A percentile compares a stretch with the other conserved stretches of the same genome.
Conservation (phyloP, 768 basidiomycete species). For the Chiua virens region DNA sequence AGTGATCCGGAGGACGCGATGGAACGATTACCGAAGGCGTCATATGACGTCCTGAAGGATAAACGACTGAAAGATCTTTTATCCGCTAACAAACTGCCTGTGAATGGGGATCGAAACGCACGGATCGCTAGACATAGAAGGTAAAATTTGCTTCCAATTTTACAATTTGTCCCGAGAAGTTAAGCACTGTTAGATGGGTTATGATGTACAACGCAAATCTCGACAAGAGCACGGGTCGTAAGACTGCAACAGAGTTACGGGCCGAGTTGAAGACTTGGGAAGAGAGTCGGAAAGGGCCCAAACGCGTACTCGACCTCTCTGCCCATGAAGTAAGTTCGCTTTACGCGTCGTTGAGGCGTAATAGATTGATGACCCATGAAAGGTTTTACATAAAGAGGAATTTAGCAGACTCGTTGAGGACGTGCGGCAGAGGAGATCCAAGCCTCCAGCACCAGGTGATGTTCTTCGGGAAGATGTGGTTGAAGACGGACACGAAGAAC, state of each 20-base stretch:
- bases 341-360: neutral
- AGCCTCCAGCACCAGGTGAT: slow-evolving; percentile 6
- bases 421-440: slow-evolving; percentile 36
- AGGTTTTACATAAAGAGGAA: slow-evolving; percentile 29
- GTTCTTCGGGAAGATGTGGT: slow-evolving; percentile 24
- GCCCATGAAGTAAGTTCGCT: slow-evolving; percentile 39
- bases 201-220: slow-evolving; percentile 71
- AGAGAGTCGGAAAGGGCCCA: slow-evolving; percentile 41
- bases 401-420: slow-evolving; percentile 36
- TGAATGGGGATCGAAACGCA: slow-evolving; percentile 49
- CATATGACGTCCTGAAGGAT: slow-evolving; percentile 65
- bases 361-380: neutral
- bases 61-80: slow-evolving; percentile 59
- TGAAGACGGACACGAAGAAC: slow-evolving; percentile 38
- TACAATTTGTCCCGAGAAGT: neutral
- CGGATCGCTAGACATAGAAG: slow-evolving; percentile 60
- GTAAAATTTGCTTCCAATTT: slow-evolving; percentile 33
- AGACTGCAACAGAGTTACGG: slow-evolving; percentile 46
- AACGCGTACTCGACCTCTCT: slow-evolving; percentile 33
- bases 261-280: slow-evolving; percentile 61
- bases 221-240: slow-evolving; percentile 53
- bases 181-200: slow-evolving; percentile 53
- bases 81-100: slow-evolving; percentile 46
- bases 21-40: slow-evolving; percentile 57
- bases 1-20: slow-evolving; percentile 35